Base-by-base conservation (phyloP, 331 rosid species). In the Stylosanthes scabra region DNA sequence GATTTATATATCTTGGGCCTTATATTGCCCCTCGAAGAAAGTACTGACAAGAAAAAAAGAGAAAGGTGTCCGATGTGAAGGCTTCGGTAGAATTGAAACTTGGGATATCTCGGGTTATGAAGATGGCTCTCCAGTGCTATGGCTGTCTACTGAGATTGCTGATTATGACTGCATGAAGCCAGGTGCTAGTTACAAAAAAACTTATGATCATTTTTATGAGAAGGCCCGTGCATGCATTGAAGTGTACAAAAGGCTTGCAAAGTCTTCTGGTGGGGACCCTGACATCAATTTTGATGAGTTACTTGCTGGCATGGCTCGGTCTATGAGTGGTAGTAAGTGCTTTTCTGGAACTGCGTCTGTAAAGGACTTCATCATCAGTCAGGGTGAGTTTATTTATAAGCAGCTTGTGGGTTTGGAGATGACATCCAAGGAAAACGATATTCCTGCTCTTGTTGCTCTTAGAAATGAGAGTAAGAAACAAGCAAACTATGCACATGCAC, bases 61-160 rank as follows among this genome's bases (percentile, higher is more conserved):
- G 29, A 74, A 80, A 75, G 90, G 95, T 27, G 55, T 91, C 29
- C 79, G 87, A 55, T 91, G 99, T 73, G 87, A 88, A 59, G 95
- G 91, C 66, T 94, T 91, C 65, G 99, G 99, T 11, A 86, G 99
- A 37, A 83, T 94, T 66, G 99, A 94, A 79, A 27, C 90, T 1
- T 94, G 99, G 99, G 80, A 86, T 14, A 89, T 94, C 72, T 94
- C 97, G 31, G 99, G 99, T 47, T 94, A 91, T 42, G 99, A 91
- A 72, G 97, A 94, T 59, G 96, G 97, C 65, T 63, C 74, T 68
- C 97, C 97, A 0, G 92, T 90, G 58, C 56, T 94, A 55, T 94
- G 99, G 99, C 76, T 94, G 49, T 88, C 97, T 31, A 94, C 99
- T 51, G 96, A 89, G 3, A 8, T 87, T 59, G 96, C 91, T 69